Base-by-base conservation (phyloP, 2,329 filamentous ascomycete species). In the Talaromyces sp. region DNA sequence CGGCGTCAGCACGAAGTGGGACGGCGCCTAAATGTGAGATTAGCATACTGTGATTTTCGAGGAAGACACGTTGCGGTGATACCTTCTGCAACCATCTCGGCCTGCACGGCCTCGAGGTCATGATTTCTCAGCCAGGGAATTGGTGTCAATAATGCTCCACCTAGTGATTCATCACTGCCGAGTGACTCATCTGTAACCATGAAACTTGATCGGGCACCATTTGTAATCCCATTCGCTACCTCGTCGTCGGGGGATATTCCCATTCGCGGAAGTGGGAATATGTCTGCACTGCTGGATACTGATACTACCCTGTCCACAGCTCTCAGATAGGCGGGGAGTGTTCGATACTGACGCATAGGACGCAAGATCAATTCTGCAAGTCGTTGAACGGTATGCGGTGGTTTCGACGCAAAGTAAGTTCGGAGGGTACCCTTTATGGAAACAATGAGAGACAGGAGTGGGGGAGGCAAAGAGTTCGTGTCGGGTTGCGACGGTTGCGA, bases 381-480 rank as follows among this genome's bases (percentile, higher is more conserved):
- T 45, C 95, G 90, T 79, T 99, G 95, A 67, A 97, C 86, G 3
- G 95, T 98, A 76, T 98, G 92, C 0, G 95, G 95, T 1, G 95
- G 94, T 70, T 90, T 86, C 3, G 83, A 81, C 25, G 86, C 75
- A 77, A 99, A 99, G 69, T 85, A 86, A 2, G 82, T 83, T 59
- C 79, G 82, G 45, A 97, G 82, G 17, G 89, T 87, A 17, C 74
- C 75, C 68, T 78, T 75, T 62, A 92, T 89, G 65, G 86, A 86
- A 66, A 78, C 75, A 56, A 92, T 79, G 73, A 92, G 86, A 62
- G 84, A 82, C 65, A 83, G 79, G 59, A 94, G 82, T 68, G 89
- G 87, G 8, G 83, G 82, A 2, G 90, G 90, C 15, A 93, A 82
- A 47, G 81, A 81, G 10, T 81, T 70, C n/a, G 76, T 82, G 80